Percentiles rank a stretch among this genome's conserved stretches.
These are phyloP conservation scores for Arthrobotrys entomopaga DNA, from an alignment of 2,329 filamentous ascomycete genomes.

Conservation along the genomic window DNA sequence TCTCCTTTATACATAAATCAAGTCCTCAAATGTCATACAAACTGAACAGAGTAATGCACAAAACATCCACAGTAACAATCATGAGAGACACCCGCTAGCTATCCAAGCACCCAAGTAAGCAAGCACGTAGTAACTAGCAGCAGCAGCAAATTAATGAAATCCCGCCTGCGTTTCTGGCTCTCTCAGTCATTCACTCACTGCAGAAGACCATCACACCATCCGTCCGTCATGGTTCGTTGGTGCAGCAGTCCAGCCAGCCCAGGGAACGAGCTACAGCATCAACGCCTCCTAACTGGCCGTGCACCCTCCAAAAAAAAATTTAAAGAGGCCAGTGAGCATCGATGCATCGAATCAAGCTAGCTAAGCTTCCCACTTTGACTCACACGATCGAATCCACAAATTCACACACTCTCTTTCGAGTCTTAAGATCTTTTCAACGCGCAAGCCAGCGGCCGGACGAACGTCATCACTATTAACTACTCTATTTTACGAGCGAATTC, in stretches of 20 bases:
- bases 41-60: constrained; percentile 27
- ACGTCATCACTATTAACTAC: neutral
- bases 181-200: no score
- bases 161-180: constrained; percentile 21
- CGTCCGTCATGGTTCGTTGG: neutral
- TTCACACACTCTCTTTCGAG: neutral
- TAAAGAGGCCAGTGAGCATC: constrained; percentile 20
- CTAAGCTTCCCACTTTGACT: neutral
- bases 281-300: neutral
- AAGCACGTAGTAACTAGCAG: no score
- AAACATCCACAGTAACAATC: neutral
- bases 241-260: no score
- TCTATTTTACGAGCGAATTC: neutral
- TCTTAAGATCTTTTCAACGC: neutral
- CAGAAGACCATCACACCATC: constrained; percentile 21
- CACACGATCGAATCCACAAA: neutral
- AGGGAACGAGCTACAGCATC: constrained; percentile 3
- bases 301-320: neutral
- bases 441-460: neutral
- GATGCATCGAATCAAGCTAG: neutral
- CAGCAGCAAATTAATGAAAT: neutral
- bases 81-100: neutral
- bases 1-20: no score
- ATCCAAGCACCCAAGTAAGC: no score
- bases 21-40: neutral